These are phyloP conservation scores for Pythium inflatum DNA, from an alignment of 352 stramenopile species.

Conservation along the genomic window DNA sequence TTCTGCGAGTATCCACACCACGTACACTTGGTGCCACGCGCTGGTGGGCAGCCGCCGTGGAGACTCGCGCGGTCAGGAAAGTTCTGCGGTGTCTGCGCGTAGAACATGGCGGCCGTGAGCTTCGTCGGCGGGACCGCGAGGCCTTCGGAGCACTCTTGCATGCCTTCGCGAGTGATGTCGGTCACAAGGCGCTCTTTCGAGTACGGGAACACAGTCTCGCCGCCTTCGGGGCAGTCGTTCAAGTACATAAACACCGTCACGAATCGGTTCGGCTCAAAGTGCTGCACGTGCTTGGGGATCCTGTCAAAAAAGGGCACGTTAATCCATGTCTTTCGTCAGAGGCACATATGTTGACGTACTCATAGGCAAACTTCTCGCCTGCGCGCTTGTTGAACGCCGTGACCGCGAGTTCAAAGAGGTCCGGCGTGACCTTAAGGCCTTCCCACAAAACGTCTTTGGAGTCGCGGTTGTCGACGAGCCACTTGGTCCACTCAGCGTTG, in stretches of 20 bases:
- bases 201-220: slow-evolving; percentile 94
- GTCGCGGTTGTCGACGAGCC: slow-evolving; percentile 53
- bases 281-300: slow-evolving; percentile 49
- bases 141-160: slow-evolving; percentile 66
- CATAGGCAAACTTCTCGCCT: slow-evolving; percentile 49
- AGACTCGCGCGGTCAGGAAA: slow-evolving; percentile 58
- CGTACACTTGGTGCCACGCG: slow-evolving; percentile 67
- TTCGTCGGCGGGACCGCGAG: slow-evolving; percentile 67
- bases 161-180: slow-evolving; percentile 62
- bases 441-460: slow-evolving; percentile 59
- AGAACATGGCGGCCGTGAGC: slow-evolving; percentile 74
- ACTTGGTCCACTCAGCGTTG: slow-evolving; percentile 50
- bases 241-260: slow-evolving; percentile 96
- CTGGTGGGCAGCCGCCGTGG: slow-evolving; percentile 64
- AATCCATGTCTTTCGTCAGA: not conserved
- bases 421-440: slow-evolving; percentile 35
- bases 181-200: slow-evolving; percentile 61
- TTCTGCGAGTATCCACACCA: too few relatives aligned
- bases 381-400: slow-evolving; percentile 56
- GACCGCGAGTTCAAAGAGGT: slow-evolving; percentile 53
- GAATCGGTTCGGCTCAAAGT: slow-evolving; percentile 91
- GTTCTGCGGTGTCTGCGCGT: slow-evolving; percentile 70
- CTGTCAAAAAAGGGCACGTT: slow-evolving; percentile 15
- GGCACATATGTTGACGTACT: slow-evolving; percentile 24
- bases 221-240: slow-evolving; percentile 91